Conservation (phyloP, 352 stramenopile genomes). For the Phytophthora sp. region DNA sequence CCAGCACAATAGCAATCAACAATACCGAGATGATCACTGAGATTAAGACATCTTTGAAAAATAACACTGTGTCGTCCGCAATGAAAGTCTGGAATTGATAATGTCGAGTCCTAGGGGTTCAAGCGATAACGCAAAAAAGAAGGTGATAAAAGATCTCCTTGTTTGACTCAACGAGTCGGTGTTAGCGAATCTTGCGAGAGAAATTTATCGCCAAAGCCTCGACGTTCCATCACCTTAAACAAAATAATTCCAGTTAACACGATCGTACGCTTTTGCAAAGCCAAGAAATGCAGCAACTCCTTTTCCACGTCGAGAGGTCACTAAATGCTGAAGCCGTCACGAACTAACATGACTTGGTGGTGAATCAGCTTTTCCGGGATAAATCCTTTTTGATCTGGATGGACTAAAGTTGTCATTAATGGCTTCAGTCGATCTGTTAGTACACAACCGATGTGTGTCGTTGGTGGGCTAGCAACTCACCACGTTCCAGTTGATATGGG, state of each 20-base stretch:
- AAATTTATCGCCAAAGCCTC: neutral
- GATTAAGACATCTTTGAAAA: neutral
- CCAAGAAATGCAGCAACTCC: neutral
- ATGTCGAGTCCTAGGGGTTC: neutral
- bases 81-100: neutral
- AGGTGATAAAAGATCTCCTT: neutral
- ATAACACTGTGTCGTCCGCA: neutral
- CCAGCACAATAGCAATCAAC: slow-evolving; percentile 2
- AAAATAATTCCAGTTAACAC: neutral
- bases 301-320: neutral
- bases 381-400: slow-evolving; percentile 4
- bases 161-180: neutral
- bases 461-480: neutral
- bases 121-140: neutral
- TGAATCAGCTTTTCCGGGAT: neutral
- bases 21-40: neutral
- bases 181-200: neutral
- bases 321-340: neutral
- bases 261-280: neutral
- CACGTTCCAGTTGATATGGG: neutral
- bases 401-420: neutral
- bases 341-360: slow-evolving; percentile 1
- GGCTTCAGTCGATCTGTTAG: neutral
- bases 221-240: neutral
- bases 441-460: neutral